Conservation (phyloP, 305 asterid genomes). For the Fraxinus angustifolia region DNA sequence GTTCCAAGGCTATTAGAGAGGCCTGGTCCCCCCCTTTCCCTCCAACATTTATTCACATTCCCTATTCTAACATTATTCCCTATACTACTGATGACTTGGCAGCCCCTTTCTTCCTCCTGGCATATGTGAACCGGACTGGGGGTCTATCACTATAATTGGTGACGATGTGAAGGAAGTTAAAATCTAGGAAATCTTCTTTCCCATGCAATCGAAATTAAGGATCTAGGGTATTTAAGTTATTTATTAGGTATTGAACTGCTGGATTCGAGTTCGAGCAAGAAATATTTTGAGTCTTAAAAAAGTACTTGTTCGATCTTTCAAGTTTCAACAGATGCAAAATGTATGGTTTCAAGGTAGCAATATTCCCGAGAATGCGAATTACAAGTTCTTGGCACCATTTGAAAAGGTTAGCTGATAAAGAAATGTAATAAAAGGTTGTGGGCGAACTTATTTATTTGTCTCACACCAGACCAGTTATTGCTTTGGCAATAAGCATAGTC, state of each 20-base stretch:
- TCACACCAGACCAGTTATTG: not conserved
- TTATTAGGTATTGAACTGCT: not conserved
- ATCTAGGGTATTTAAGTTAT: not conserved
- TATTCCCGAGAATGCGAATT: not conserved
- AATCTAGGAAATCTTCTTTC: not conserved
- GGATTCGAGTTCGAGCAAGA: not conserved
- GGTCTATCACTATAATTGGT: not conserved
- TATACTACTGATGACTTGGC: too few relatives aligned
- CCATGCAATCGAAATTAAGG: not conserved
- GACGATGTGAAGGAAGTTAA: not conserved
- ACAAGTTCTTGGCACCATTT: not conserved
- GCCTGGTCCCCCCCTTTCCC: too few relatives aligned
- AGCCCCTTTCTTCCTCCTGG: too few relatives aligned
- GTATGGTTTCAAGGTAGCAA: not conserved
- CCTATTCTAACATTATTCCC: too few relatives aligned
- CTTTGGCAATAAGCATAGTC: not conserved
- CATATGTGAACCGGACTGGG: too few relatives aligned
- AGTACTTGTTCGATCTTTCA: not conserved
- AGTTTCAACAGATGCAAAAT: not conserved
- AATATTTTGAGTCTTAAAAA: not conserved
- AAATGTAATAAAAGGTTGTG: not conserved
- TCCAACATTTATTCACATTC: too few relatives aligned
- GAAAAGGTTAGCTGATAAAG: not conserved
- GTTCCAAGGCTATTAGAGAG: too few relatives aligned
- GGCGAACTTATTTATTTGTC: not conserved